Conservation (phyloP, 169 alveolate genomes). For the Plasmodium cynomolgi region DNA sequence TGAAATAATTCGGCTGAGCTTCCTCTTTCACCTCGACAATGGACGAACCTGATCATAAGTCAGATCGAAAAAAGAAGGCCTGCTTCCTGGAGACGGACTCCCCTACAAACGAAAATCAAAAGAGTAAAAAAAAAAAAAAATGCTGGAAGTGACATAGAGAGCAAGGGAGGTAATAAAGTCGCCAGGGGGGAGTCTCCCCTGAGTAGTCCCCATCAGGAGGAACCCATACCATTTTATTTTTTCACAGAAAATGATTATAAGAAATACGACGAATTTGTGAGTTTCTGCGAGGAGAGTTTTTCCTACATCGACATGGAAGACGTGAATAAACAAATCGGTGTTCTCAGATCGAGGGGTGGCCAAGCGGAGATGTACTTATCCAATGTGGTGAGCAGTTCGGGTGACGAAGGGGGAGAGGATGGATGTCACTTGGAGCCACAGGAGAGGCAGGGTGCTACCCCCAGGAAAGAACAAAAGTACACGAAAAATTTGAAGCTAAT, state of each 20-base stretch:
- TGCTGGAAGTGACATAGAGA: neutral
- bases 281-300: slow-evolving; percentile 21
- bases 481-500: slow-evolving; percentile 79
- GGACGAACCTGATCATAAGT: neutral
- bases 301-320: slow-evolving; percentile 29
- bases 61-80: neutral
- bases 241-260: neutral
- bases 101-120: neutral
- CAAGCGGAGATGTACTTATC: neutral
- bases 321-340: neutral
- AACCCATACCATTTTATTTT: slow-evolving; percentile 34
- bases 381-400: slow-evolving; percentile 39
- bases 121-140: slow-evolving; percentile 8
- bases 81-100: neutral
- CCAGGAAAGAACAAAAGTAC: slow-evolving; percentile 8
- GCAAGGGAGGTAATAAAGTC: neutral
- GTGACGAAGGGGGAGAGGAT: slow-evolving; percentile 10
- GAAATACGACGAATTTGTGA: slow-evolving; percentile 19
- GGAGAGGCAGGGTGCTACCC: neutral
- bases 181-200: neutral
- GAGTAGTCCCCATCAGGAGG: slow-evolving; percentile 4
- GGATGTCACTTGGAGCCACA: neutral
- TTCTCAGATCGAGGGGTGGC: neutral
- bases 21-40: neutral
- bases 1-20: neutral